Conservation (phyloP, 306 rosid species). For the Pachyrhizus erosus region DNA sequence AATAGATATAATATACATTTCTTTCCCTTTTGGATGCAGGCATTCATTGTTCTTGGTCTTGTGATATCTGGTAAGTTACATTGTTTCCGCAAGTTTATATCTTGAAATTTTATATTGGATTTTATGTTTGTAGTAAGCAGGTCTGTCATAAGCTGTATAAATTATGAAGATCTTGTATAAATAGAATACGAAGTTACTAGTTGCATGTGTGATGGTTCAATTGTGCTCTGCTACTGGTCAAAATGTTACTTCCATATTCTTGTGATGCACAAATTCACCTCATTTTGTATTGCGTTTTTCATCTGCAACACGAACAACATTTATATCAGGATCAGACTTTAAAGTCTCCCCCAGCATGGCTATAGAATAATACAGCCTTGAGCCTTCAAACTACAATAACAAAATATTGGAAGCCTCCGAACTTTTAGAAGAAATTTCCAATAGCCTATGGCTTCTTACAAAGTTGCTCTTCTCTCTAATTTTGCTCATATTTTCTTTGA, state of each 20-base stretch:
- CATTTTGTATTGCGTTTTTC: not conserved
- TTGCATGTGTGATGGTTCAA: not conserved
- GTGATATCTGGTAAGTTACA: constrained; percentile 73
- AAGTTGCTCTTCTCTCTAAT: not conserved
- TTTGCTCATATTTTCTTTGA: not conserved
- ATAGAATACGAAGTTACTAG: not conserved
- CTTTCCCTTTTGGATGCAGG: constrained; percentile 69
- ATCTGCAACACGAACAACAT: not conserved
- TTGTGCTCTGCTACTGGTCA: not conserved
- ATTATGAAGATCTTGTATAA: not conserved
- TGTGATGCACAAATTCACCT: not conserved
- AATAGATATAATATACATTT: constrained; percentile 25
- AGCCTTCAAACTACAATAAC: not conserved
- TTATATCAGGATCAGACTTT: not conserved
- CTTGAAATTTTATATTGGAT: constrained; percentile 7
- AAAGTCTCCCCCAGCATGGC: not conserved
- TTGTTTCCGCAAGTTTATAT: constrained; percentile 4
- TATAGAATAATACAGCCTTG: not conserved
- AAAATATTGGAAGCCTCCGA: not conserved
- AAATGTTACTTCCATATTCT: constrained; percentile 3
- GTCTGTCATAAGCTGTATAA: constrained; percentile 11
- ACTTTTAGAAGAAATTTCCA: not conserved
- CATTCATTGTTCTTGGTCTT: constrained; percentile 70
- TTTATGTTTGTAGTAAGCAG: constrained; percentile 12
- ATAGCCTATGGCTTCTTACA: not conserved